Evolutionary conservation across 2,329 filamentous ascomycete species (phyloP).

Genomic region (Paraphaeosphaeria minitans): DNA sequence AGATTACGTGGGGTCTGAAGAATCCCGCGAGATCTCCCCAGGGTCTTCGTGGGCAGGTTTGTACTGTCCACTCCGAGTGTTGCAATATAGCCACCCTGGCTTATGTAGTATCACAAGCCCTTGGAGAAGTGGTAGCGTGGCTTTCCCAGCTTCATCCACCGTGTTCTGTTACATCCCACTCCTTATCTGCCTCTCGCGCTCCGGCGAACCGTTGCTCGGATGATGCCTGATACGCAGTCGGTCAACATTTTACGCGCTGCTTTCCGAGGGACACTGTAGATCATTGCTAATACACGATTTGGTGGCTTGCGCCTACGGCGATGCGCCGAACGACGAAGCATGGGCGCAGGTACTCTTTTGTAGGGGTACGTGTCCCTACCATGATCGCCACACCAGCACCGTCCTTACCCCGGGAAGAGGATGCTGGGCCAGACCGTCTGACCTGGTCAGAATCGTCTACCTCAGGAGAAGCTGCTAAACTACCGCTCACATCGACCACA

Average conservation of each 20-base stretch:
- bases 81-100: slow-evolving; percentile 27
- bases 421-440: slow-evolving; percentile 9
- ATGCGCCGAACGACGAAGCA: slow-evolving; percentile 3
- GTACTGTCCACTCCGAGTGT: slow-evolving; percentile 11
- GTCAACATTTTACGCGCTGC: slow-evolving; percentile 12
- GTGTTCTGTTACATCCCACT: slow-evolving; percentile 22
- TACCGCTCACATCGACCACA: not conserved
- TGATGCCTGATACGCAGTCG: slow-evolving; percentile 6
- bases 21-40: slow-evolving; percentile 14
- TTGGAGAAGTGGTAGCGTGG: slow-evolving; percentile 21
- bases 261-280: slow-evolving; percentile 7
- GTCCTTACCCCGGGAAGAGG: slow-evolving; percentile 5
- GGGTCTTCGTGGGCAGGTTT: slow-evolving; percentile 5
- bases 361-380: slow-evolving; percentile 19
- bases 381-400: slow-evolving; percentile 8
- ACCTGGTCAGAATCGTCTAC: slow-evolving; percentile 11
- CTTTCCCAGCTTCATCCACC: slow-evolving; percentile 17
- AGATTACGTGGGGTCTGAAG: slow-evolving; percentile 24
- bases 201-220: slow-evolving; percentile 6
- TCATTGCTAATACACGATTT: slow-evolving; percentile 8
- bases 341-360: slow-evolving; percentile 12
- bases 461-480: not conserved
- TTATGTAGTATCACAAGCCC: slow-evolving; percentile 34
- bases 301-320: not conserved
- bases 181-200: slow-evolving; percentile 19